Evolutionary conservation across 2,329 filamentous ascomycete genomes (phyloP).

Genomic region (Chalara sp.): DNA sequence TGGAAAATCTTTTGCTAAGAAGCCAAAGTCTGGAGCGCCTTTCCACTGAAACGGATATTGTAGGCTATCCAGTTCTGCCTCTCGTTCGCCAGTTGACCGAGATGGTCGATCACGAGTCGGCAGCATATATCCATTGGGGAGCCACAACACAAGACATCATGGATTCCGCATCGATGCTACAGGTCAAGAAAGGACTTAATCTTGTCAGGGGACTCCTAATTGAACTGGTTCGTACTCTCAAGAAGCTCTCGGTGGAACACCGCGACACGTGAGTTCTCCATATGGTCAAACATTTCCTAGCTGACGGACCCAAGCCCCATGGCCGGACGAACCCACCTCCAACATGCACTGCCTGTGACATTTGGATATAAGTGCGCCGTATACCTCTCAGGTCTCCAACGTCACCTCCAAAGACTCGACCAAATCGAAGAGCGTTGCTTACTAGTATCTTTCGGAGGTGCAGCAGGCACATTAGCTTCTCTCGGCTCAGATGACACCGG

Average conservation of each 20-base stretch:
- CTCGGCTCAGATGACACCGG: constrained; percentile 40
- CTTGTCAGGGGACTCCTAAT: constrained; percentile 39
- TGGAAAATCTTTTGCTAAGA: neutral
- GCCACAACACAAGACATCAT: constrained; percentile 55
- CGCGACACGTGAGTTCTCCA: constrained; percentile 31
- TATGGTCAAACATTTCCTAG: neutral
- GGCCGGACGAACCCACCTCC: constrained; percentile 50
- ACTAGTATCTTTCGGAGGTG: constrained; percentile 49
- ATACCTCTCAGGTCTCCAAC: constrained; percentile 42
- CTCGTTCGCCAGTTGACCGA: constrained; percentile 38
- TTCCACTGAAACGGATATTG: constrained; percentile 38
- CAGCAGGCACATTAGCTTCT: constrained; percentile 47
- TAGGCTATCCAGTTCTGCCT: constrained; percentile 47
- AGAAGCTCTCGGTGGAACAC: constrained; percentile 36
- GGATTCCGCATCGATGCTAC: constrained; percentile 46
- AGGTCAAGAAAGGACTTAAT: constrained; percentile 42
- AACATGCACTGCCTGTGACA: constrained; percentile 49
- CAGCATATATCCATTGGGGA: constrained; percentile 50
- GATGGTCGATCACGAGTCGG: constrained; percentile 25
- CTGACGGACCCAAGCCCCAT: constrained; percentile 31
- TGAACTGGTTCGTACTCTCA: constrained; percentile 36
- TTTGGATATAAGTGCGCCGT: constrained; percentile 53
- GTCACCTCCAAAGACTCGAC: constrained; percentile 40
- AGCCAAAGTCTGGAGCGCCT: constrained; percentile 30
- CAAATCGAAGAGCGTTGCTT: constrained; percentile 39